These are phyloP conservation scores for Scolecobasidium constrictum DNA, from an alignment of 2,329 filamentous ascomycete genomes.

Conservation along the genomic window DNA sequence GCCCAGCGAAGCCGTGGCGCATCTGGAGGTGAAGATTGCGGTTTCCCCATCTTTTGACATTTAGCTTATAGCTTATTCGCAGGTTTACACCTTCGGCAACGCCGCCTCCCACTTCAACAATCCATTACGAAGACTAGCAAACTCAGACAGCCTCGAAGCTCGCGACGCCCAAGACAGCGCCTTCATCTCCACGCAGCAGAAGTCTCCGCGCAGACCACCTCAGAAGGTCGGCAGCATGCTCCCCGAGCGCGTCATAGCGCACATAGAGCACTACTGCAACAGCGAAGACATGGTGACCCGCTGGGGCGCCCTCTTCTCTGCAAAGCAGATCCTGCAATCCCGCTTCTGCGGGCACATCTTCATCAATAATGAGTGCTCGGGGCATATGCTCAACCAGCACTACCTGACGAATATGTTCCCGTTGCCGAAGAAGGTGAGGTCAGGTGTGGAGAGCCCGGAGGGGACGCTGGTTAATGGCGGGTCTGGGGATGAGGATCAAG, in stretches of 20 bases:
- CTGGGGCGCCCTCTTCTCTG: conserved; percentile 61
- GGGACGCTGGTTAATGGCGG: conserved; percentile 1
- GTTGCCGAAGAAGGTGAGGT: conserved; percentile 25
- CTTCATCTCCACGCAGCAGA: conserved; percentile 1
- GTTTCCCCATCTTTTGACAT: conserved; percentile 51
- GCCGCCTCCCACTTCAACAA: conserved; percentile 78
- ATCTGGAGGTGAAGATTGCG: conserved; percentile 4
- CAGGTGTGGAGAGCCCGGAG: neutral
- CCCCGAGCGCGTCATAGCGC: conserved; percentile 39
- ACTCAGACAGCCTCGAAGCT: neutral
- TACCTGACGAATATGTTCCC: conserved; percentile 54
- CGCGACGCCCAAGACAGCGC: neutral
- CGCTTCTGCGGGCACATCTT: conserved; percentile 40
- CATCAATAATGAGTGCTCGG: conserved; percentile 22
- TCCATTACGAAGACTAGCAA: conserved; percentile 41
- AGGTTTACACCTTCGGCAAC: conserved; percentile 67
- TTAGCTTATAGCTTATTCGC: conserved; percentile 19
- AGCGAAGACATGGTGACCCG: conserved; percentile 63
- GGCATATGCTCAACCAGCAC: conserved; percentile 40
- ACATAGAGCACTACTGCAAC: conserved; percentile 76
- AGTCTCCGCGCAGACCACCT: neutral
- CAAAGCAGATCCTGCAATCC: conserved; percentile 32
- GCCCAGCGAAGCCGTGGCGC: neutral
- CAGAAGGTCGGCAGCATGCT: conserved; percentile 2
- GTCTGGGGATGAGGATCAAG: neutral